These are phyloP conservation scores for Sporisorium iseilematis-ciliati DNA, from an alignment of 1,284 basidiomycete genomes.

Conservation along the genomic window DNA sequence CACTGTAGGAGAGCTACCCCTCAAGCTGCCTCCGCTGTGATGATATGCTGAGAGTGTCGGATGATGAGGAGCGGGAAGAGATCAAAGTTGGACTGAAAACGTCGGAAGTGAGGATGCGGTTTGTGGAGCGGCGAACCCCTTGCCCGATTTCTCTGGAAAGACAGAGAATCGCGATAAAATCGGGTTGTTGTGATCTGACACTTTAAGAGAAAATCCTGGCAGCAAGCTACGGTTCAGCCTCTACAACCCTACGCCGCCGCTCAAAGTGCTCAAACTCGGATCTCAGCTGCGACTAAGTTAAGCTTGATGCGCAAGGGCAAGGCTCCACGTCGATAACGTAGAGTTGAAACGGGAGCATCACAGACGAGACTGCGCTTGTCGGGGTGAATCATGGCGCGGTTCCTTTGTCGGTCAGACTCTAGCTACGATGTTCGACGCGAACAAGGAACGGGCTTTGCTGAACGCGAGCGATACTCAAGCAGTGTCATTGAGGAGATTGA, in stretches of 20 bases:
- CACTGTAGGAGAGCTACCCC: background rate
- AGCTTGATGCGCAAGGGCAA: background rate
- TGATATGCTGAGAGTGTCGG: background rate
- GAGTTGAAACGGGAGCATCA: background rate
- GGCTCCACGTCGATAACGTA: background rate
- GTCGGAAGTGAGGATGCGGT: background rate
- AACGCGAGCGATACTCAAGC: background rate
- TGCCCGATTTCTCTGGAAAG: background rate
- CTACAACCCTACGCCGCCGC: too few relatives aligned
- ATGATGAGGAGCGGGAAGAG: background rate
- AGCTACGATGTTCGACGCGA: background rate
- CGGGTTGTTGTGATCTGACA: background rate
- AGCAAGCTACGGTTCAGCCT: too few relatives aligned
- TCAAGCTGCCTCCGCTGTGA: background rate
- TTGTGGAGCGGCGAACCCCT: background rate
- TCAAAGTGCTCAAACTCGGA: constrained; percentile 2
- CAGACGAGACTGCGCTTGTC: background rate
- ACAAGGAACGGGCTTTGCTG: background rate
- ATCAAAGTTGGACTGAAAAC: background rate
- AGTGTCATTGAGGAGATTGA: background rate
- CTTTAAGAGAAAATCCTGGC: background rate
- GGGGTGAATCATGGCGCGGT: background rate
- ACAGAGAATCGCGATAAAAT: background rate
- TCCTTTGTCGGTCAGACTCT: background rate
- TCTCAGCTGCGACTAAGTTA: background rate